Percentiles rank a stretch among this genome's conserved stretches.
phyloP scores from a whole-genome alignment of 1,284 basidiomycete genomes.

The Thecaphora thlaspeos region DNA sequence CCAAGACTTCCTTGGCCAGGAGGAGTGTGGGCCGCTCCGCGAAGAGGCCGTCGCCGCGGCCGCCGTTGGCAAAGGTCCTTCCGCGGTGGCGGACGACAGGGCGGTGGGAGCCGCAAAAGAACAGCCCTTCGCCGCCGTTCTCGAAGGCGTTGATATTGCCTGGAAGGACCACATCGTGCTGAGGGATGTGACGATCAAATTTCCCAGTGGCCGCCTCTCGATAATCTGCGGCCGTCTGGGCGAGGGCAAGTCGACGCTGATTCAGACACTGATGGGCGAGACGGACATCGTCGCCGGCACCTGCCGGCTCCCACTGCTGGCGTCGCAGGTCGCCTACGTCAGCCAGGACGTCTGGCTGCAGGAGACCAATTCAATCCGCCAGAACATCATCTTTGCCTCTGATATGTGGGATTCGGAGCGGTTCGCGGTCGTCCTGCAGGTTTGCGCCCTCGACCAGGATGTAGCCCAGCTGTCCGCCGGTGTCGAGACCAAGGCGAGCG shows the following conservation, averaged over 20 bases:
- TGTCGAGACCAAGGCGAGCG: constrained; percentile 42
- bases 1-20: constrained; percentile 31
- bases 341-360: constrained; percentile 50
- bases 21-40: constrained; percentile 1
- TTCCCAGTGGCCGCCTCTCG: constrained; percentile 28
- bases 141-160: constrained; percentile 23
- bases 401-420: constrained; percentile 38
- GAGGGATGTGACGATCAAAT: constrained; percentile 23
- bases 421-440: constrained; percentile 36
- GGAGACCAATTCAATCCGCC: constrained; percentile 38
- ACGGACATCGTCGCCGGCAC: constrained; percentile 34
- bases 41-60: constrained; percentile 1
- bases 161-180: constrained; percentile 20
- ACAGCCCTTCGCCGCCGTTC: constrained; percentile 15
- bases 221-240: constrained; percentile 51
- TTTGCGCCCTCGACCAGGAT: constrained; percentile 46
- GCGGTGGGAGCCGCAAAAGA: constrained; percentile 2
- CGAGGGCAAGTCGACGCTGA: constrained; percentile 49
- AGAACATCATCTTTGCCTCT: constrained; percentile 49
- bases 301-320: constrained; percentile 17
- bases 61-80: constrained; percentile 4
- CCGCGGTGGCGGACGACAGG: background rate
- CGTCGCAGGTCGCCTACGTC: constrained; percentile 39
- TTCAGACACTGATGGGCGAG: constrained; percentile 49
- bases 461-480: constrained; percentile 41